Conservation (phyloP, 2,329 filamentous ascomycete species). For the Alternaria brassicicola region DNA sequence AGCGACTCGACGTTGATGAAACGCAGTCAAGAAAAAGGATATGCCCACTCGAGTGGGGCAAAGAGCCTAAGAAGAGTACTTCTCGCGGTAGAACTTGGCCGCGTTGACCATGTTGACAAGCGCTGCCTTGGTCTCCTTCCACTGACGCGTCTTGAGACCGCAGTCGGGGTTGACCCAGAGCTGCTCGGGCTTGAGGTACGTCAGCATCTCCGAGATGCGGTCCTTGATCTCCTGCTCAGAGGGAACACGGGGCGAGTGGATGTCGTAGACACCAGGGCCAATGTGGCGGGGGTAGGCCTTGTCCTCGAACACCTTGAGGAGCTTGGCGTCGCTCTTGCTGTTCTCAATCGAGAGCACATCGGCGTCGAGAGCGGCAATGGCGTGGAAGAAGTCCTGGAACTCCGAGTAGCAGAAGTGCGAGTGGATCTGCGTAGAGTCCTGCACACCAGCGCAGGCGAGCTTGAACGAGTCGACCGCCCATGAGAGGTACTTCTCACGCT, state of each 20-base stretch:
- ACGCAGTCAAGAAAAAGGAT: conserved; percentile 23
- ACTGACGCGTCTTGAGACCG: conserved; percentile 98
- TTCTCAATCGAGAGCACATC: conserved; percentile 99
- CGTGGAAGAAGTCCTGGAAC: conserved; percentile 99
- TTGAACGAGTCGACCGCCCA: conserved; percentile 99
- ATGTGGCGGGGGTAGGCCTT: conserved; percentile 98
- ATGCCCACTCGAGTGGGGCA: conserved; percentile 37
- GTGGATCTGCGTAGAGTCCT: conserved; percentile 98
- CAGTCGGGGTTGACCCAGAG: conserved; percentile 99
- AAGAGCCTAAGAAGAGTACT: conserved; percentile 69
- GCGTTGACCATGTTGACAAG: conserved; percentile 97
- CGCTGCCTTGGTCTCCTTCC: conserved; percentile 97
- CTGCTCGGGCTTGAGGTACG: conserved; percentile 94
- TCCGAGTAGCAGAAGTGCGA: conserved; percentile 99
- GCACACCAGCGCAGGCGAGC: conserved; percentile 88
- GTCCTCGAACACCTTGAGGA: conserved; percentile 97
- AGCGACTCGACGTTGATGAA: conserved; percentile 43
- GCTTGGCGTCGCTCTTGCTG: conserved; percentile 99
- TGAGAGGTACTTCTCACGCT: conserved; percentile 94
- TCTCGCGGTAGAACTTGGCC: conserved; percentile 93
- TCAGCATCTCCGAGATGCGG: conserved; percentile 96
- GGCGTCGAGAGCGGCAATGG: conserved; percentile 95
- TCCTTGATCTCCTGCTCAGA: conserved; percentile 98
- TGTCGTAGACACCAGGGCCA: conserved; percentile 98
- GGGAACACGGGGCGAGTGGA: conserved; percentile 98